Evolutionary conservation across 2,329 filamentous ascomycete species (phyloP).

Genomic region (Beauveria asiatica): DNA sequence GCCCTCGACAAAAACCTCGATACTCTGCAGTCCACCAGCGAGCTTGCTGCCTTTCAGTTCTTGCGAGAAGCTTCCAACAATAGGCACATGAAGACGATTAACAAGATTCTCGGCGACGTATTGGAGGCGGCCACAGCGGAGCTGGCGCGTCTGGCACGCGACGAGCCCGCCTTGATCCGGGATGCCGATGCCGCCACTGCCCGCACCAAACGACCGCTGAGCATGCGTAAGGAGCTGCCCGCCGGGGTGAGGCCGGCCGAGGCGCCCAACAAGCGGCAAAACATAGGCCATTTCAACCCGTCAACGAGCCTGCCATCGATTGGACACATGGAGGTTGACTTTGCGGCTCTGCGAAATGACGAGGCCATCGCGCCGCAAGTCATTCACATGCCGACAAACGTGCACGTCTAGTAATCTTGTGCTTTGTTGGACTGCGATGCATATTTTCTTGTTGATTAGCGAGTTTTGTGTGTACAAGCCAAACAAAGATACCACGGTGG

Average conservation of each 20-base stretch:
- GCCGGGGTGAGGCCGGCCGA: conserved; percentile 20
- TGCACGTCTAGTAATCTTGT: background rate
- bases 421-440: background rate
- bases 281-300: background rate
- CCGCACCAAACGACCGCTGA: conserved; percentile 43
- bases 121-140: conserved; percentile 52
- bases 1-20: conserved; percentile 71
- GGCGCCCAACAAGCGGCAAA: conserved; percentile 18
- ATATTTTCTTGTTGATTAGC: conserved; percentile 8
- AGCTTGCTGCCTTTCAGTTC: conserved; percentile 81
- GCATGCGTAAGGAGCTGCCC: conserved; percentile 40
- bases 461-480: background rate
- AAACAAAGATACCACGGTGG: conserved; percentile 7
- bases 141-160: conserved; percentile 44
- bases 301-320: background rate
- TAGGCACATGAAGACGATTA: conserved; percentile 65
- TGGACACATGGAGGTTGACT: conserved; percentile 8
- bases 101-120: conserved; percentile 55
- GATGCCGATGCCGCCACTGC: conserved; percentile 33
- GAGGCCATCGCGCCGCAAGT: background rate
- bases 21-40: conserved; percentile 70
- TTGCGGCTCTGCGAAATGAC: background rate
- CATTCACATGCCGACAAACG: background rate
- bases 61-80: conserved; percentile 79
- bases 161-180: conserved; percentile 39